Conservation (phyloP, 306 rosid species). For the Mimosa bimucronata region DNA sequence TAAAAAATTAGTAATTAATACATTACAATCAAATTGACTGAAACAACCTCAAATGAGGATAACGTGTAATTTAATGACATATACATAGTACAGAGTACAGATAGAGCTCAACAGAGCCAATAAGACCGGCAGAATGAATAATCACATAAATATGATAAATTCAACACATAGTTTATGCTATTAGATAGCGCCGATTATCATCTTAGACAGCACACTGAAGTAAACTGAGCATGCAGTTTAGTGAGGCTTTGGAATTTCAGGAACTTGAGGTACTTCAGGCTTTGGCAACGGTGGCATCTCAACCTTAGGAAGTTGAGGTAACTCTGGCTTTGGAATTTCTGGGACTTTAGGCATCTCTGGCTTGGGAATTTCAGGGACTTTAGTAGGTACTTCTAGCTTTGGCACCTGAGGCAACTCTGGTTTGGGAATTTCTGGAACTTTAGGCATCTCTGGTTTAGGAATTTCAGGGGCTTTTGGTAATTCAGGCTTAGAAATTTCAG, state of each 20-base stretch:
- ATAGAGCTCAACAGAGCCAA: background rate
- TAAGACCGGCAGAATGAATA: background rate
- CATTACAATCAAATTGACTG: background rate
- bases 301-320: background rate
- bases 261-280: slow-evolving; percentile 2
- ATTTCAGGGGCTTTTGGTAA: background rate
- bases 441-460: background rate
- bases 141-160: background rate
- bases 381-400: background rate
- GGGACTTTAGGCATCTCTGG: background rate
- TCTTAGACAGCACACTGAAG: background rate
- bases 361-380: background rate
- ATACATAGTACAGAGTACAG: background rate
- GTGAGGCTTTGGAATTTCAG: slow-evolving; percentile 5
- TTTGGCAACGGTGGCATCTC: no score
- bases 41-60: background rate
- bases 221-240: background rate
- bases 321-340: background rate
- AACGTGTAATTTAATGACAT: background rate
- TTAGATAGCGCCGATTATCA: background rate
- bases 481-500: background rate
- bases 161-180: background rate
- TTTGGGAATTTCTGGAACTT: background rate
- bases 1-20: background rate
- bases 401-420: background rate